Conservation (phyloP, 148 eudicot genomes). For the Vaccinium myrtillus region DNA sequence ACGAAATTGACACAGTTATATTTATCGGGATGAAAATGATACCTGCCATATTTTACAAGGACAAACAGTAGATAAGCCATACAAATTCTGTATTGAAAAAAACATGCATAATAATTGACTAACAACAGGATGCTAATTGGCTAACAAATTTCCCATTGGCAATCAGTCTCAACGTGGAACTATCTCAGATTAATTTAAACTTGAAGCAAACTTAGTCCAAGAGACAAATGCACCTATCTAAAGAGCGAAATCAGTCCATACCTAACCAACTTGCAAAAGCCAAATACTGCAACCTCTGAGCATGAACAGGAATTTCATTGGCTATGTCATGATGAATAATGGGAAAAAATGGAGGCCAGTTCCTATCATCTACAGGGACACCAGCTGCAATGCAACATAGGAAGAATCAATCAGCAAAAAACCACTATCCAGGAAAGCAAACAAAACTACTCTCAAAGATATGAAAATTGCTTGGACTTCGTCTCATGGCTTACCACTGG, state of each 20-base stretch:
- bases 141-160: not conserved
- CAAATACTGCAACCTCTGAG: slow-evolving; percentile 61
- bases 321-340: slow-evolving; percentile 65
- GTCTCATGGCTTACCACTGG: slow-evolving; percentile 41
- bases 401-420: not conserved
- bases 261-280: slow-evolving; percentile 76
- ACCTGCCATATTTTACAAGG: too few species aligned
- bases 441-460: not conserved
- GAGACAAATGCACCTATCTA: not conserved
- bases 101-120: not conserved
- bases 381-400: slow-evolving; percentile 34
- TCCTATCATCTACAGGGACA: slow-evolving; percentile 45
- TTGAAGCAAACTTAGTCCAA: not conserved
- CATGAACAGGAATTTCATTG: slow-evolving; percentile 61
- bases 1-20: too few species aligned
- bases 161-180: not conserved
- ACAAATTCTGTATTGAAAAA: not conserved
- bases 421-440: not conserved
- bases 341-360: slow-evolving; percentile 63
- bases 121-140: not conserved
- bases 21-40: too few species aligned
- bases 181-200: not conserved
- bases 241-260: slow-evolving; percentile 15
- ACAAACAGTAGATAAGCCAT: too few species aligned
- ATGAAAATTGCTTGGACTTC: not conserved